Evolutionary conservation across 179 eudicot genomes (phyloP), one percentile per base, ranked within the genome.

Genomic region (Amaranthus tricolor): DNA sequence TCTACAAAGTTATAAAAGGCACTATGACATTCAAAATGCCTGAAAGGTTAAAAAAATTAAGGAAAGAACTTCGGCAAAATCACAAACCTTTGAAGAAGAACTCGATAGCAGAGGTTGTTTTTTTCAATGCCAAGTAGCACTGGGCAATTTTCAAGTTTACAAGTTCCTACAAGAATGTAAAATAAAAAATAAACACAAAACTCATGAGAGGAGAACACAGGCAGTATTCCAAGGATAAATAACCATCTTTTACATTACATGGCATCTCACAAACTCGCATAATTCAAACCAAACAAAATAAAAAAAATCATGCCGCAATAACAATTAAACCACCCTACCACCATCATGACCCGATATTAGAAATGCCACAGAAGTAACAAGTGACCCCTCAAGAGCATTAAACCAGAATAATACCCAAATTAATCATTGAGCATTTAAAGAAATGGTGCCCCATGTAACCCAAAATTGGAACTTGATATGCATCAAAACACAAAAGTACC

Each of bases 51-150:
- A 15, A 17, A 74, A 51, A 61, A 47, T 3, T 16, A 62, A 19
- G 54, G 57, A 47, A 61, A 70, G 59, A 59, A 12, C 19, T 52
- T 9, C 72, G 57, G 40, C 48, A 24, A 72, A 59, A 56, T 58
- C 12, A 17, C 82, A 58, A 81, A 94, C 98, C 98, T 88, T 88
- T 86, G 74, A 86, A 86, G 76, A 86, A 88, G 81, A 83, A 89
- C 71, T 83, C 84, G 75, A 92, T 89, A 59, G 98, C 91, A 79
- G 80, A 77, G 60, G 67, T 60, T 71, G 84, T 71, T 74, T 88
- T 78, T 75, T 72, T 79, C 57, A 89, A 44, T 62, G 81, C 81
- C 7, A 73, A 71, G 84, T 82, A 86, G 84, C 98, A 94, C 59
- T 78, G 83, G 48, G 94, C 98, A 59, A 94, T 87, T 82, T 84